Conservation (phyloP, 2,329 filamentous ascomycete genomes). For the Neoarthrinium moseri region DNA sequence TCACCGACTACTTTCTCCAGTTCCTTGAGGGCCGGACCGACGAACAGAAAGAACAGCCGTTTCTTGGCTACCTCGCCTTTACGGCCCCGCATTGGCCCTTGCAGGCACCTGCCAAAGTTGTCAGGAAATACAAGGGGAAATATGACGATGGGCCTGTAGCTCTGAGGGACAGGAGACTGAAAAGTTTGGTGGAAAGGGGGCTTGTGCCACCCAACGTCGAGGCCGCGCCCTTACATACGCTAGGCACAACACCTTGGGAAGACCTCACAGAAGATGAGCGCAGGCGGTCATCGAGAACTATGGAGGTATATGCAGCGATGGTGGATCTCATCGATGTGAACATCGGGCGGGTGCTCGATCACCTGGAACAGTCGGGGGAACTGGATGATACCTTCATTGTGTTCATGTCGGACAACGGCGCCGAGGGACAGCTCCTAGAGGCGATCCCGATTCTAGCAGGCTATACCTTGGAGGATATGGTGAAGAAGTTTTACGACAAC, state of each 20-base stretch:
- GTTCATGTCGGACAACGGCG: slow-evolving; percentile 53
- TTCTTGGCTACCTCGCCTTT: slow-evolving; percentile 61
- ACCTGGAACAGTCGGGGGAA: slow-evolving; percentile 47
- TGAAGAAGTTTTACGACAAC: slow-evolving; percentile 57
- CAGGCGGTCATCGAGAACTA: slow-evolving; percentile 23
- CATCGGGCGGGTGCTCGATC: slow-evolving; percentile 50
- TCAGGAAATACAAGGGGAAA: slow-evolving; percentile 59
- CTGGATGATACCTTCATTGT: slow-evolving; percentile 52
- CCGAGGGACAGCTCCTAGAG: slow-evolving; percentile 24
- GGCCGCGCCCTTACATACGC: background rate
- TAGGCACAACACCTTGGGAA: background rate
- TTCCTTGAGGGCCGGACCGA: slow-evolving; percentile 32
- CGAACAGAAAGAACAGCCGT: slow-evolving; percentile 37
- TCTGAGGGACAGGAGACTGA: slow-evolving; percentile 50
- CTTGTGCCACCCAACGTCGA: slow-evolving; percentile 18
- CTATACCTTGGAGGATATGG: slow-evolving; percentile 15
- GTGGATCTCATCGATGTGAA: slow-evolving; percentile 54
- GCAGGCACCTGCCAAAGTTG: too few species aligned
- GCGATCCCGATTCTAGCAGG: slow-evolving; percentile 19
- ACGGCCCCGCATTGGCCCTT: slow-evolving; percentile 64
- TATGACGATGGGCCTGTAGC: slow-evolving; percentile 62
- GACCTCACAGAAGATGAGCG: slow-evolving; percentile 1
- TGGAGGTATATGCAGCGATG: slow-evolving; percentile 55
- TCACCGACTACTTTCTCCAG: slow-evolving; percentile 40
- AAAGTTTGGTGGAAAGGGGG: slow-evolving; percentile 41